phyloP scores from a whole-genome alignment of 2,329 filamentous ascomycete genomes.

The Aspergillus latus region DNA sequence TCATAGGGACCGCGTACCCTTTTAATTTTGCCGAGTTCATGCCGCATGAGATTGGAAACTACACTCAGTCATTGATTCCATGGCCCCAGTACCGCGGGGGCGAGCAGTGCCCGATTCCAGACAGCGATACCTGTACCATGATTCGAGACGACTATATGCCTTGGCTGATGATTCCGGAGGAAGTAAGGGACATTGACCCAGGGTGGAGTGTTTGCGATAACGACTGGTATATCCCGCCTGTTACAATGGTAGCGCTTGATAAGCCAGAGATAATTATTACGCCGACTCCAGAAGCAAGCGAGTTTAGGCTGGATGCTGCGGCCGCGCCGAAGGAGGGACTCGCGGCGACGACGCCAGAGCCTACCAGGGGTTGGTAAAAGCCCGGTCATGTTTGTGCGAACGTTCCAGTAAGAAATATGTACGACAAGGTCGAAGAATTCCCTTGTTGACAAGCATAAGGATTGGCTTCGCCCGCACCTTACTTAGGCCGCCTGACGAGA shows the following conservation, averaged over 20 bases:
- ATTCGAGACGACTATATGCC: constrained; percentile 26
- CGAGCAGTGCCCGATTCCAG: constrained; percentile 19
- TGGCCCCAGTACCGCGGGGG: constrained; percentile 25
- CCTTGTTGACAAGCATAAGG: too few relatives aligned
- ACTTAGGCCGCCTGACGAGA: too few relatives aligned
- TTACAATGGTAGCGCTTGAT: constrained; percentile 21
- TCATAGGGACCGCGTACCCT: constrained; percentile 22
- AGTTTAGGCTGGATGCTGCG: background rate
- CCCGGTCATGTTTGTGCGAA: background rate
- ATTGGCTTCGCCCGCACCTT: too few relatives aligned
- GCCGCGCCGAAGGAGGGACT: background rate
- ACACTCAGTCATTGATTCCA: constrained; percentile 22
- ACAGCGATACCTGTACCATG: constrained; percentile 19
- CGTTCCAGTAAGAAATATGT: too few relatives aligned
- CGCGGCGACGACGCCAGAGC: background rate
- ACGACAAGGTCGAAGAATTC: too few relatives aligned
- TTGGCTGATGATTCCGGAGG: constrained; percentile 23
- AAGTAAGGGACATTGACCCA: constrained; percentile 19
- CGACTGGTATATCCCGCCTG: constrained; percentile 26
- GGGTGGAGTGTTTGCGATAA: constrained; percentile 22
- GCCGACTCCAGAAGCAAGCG: constrained; percentile 21
- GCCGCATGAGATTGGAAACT: constrained; percentile 21
- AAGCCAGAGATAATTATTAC: background rate
- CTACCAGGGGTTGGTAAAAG: constrained; percentile 4
- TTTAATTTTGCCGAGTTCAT: constrained; percentile 26